These are phyloP conservation scores for Pilatotrama ljubarskyi DNA, from an alignment of 768 basidiomycete genomes.

Conservation along the genomic window DNA sequence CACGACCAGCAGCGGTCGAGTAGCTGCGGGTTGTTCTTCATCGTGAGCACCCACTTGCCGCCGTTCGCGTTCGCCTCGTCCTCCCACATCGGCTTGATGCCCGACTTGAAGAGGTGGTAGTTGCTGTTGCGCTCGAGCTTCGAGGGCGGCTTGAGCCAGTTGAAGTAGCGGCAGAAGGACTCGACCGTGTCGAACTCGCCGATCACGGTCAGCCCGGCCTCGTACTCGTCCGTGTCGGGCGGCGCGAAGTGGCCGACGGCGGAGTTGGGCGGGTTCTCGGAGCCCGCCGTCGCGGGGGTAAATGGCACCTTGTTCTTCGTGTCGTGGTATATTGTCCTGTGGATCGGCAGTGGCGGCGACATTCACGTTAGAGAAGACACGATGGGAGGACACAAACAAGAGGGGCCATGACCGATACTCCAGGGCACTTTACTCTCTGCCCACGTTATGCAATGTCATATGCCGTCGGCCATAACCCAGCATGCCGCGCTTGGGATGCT, in stretches of 20 bases:
- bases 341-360: constrained; percentile 1
- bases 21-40: constrained; percentile 78
- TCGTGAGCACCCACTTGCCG: constrained; percentile 94
- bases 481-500: no score
- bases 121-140: constrained; percentile 88
- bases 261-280: constrained; percentile 23
- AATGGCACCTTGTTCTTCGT: constrained; percentile 71
- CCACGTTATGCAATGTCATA: no score
- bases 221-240: constrained; percentile 74
- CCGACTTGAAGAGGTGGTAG: constrained; percentile 93
- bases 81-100: constrained; percentile 98
- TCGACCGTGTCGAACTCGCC: constrained; percentile 92
- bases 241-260: constrained; percentile 34
- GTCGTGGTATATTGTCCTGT: constrained; percentile 90
- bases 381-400: no score
- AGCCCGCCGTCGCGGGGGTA: constrained; percentile 41
- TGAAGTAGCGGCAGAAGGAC: constrained; percentile 88
- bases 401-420: no score
- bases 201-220: constrained; percentile 81
- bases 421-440: no score
- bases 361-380: neutral
- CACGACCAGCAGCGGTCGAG: constrained; percentile 90
- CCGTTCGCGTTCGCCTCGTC: constrained; percentile 89
- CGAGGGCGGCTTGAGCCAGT: constrained; percentile 92
- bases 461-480: no score